A percentile compares a stretch with the other conserved stretches of the same genome.
Conservation (phyloP, 345 rosid species). For the Boechera retrofracta region DNA sequence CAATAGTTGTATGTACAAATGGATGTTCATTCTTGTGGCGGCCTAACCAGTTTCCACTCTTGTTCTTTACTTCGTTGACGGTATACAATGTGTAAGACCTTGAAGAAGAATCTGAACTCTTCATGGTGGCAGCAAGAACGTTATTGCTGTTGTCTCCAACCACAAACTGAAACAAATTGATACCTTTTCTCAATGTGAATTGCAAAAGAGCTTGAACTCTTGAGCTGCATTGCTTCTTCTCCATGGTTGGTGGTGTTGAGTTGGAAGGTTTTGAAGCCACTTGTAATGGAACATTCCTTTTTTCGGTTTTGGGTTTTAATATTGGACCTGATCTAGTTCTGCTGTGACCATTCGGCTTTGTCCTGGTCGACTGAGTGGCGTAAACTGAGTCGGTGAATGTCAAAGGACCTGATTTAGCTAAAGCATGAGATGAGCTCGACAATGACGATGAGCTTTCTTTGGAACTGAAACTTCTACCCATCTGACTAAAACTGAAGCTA, state of each 20-base stretch:
- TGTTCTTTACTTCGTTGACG: slow-evolving; percentile 64
- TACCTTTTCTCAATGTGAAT: slow-evolving; percentile 66
- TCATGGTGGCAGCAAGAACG: slow-evolving; percentile 75
- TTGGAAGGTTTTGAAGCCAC: slow-evolving; percentile 46
- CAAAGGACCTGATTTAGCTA: slow-evolving; percentile 75
- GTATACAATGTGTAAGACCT: slow-evolving; percentile 64
- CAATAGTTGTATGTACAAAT: slow-evolving; percentile 58
- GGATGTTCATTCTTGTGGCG: slow-evolving; percentile 61
- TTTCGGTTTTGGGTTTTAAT: slow-evolving; percentile 55
- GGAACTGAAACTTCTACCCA: slow-evolving; percentile 82
- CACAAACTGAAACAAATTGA: slow-evolving; percentile 72
- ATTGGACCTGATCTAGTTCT: slow-evolving; percentile 77
- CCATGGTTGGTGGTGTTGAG: slow-evolving; percentile 28
- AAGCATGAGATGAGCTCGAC: slow-evolving; percentile 50
- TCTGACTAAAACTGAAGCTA: slow-evolving; percentile 80
- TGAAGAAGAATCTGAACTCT: slow-evolving; percentile 50
- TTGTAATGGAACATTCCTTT: slow-evolving; percentile 41
- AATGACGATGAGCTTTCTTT: slow-evolving; percentile 66
- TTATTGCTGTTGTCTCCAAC: slow-evolving; percentile 60
- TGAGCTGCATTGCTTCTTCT: slow-evolving; percentile 41
- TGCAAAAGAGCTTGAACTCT: slow-evolving; percentile 63
- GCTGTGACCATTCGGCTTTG: slow-evolving; percentile 47
- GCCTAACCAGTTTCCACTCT: slow-evolving; percentile 62
- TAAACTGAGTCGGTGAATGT: slow-evolving; percentile 44
- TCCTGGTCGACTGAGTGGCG: slow-evolving; percentile 48